Base-by-base conservation (phyloP, 2,329 filamentous ascomycete species). In the Calonectria hongkongensis region DNA sequence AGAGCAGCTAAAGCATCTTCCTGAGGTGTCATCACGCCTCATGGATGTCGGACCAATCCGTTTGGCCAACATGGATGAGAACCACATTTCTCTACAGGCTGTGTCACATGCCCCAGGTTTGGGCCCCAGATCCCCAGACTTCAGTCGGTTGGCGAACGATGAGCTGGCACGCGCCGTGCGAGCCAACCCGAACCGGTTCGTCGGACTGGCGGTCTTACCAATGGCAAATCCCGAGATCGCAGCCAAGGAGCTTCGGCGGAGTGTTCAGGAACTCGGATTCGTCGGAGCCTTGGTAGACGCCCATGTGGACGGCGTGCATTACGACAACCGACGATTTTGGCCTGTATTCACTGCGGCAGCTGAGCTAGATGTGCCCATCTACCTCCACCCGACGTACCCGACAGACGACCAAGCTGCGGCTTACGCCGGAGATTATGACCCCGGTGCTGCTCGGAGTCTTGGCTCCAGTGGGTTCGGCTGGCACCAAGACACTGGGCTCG, bases 401-500 rank as follows among this genome's bases (percentile, higher is more conserved):
- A 71, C 81, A 2, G 78, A 82, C 7, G 64, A 74, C 6, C 80
- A 83, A 75, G 65, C 74, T 58, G 33, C 68, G 3, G 75, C 76
- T 47, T 84, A 82, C 71, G 68, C 74, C 33, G 83, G 9, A 45
- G 66, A 81, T 43, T 84, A 84, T 66, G 68, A 76, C 16, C 71
- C 79, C 2, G 70, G 65, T 0, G 79, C 82, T 0, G 82, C 79
- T 2, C 28, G 69, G 16, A 78, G 81, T 12, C 80, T 90, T 63
- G 84, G 83, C 10, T 82, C 83, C 16, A 85, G 81, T 48, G 87
- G 84, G 0, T 88, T 85, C 81, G 88, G 87, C 8, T 90, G 88
- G 86, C 89, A 91, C 75, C 80, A 81, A 8, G 85, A 89, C 12
- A 87, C 86, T 0, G 89, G 84, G 0, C 77, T 90, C 78, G 84